phyloP scores from a whole-genome alignment of 2,329 filamentous ascomycete genomes.

The Aspergillus clavatus region DNA sequence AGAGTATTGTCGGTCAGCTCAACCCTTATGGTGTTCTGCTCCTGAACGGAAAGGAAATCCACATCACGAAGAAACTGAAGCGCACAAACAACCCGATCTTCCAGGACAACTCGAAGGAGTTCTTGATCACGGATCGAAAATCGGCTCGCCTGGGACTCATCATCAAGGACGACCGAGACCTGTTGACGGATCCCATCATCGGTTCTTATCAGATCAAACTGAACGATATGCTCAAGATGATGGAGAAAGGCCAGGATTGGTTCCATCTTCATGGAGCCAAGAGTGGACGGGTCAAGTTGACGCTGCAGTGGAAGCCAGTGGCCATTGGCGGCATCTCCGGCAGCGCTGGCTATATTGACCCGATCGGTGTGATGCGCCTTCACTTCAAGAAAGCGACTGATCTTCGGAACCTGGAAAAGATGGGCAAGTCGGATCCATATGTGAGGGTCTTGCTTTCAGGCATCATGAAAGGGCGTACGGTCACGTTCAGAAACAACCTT shows the following conservation, averaged over 20 bases:
- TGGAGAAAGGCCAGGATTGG: conserved; percentile 93
- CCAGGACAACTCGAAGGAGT: conserved; percentile 86
- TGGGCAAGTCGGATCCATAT: conserved; percentile 97
- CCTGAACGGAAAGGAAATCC: conserved; percentile 87
- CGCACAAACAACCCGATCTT: conserved; percentile 97
- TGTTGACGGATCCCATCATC: conserved; percentile 74
- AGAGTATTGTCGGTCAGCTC: conserved; percentile 84
- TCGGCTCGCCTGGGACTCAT: conserved; percentile 84
- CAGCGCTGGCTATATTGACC: conserved; percentile 83
- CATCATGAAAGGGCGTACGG: conserved; percentile 83
- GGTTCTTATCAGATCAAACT: conserved; percentile 94
- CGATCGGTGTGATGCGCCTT: conserved; percentile 90
- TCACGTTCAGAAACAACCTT: conserved; percentile 93
- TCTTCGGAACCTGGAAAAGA: conserved; percentile 85
- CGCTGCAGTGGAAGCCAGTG: conserved; percentile 91
- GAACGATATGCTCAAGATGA: conserved; percentile 85
- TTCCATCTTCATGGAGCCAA: conserved; percentile 79
- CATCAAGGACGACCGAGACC: conserved; percentile 90
- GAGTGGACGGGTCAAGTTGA: conserved; percentile 83
- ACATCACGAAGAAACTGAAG: conserved; percentile 87
- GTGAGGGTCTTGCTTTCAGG: conserved; percentile 83
- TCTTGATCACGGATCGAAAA: conserved; percentile 91
- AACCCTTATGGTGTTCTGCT: conserved; percentile 87
- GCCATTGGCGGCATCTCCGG: conserved; percentile 71
- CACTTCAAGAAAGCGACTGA: conserved; percentile 81